Percentiles rank a stretch among this genome's conserved stretches.
Conservation (phyloP, 2,329 filamentous ascomycete genomes). For the Clathrospora elynae region DNA sequence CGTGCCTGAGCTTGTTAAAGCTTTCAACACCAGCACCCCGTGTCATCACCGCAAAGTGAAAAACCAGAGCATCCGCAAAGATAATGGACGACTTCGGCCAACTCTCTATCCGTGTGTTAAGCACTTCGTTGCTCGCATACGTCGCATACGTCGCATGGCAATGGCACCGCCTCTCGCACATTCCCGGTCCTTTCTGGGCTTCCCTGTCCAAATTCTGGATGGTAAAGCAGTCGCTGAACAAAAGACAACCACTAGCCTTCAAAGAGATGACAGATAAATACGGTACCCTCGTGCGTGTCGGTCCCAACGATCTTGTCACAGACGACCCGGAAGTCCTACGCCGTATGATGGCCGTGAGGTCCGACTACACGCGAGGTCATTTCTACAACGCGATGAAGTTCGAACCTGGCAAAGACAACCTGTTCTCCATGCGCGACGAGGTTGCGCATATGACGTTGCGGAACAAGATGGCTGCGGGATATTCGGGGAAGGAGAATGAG, state of each 20-base stretch:
- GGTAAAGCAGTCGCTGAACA: slow-evolving; percentile 19
- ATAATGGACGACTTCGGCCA: no score
- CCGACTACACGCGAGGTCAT: slow-evolving; percentile 41
- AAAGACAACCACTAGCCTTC: slow-evolving; percentile 18
- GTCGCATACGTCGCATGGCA: slow-evolving; percentile 11
- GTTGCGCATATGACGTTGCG: slow-evolving; percentile 48
- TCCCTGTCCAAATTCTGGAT: slow-evolving; percentile 27
- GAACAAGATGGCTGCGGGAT: slow-evolving; percentile 55
- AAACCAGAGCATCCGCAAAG: no score
- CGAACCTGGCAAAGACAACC: slow-evolving; percentile 56
- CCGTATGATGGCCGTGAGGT: slow-evolving; percentile 51
- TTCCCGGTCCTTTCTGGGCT: slow-evolving; percentile 29
- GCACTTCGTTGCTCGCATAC: no score
- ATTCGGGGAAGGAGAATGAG: slow-evolving; percentile 56
- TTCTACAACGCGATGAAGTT: slow-evolving; percentile 52
- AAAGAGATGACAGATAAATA: slow-evolving; percentile 23
- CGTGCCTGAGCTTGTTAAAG: no score
- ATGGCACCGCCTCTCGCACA: slow-evolving; percentile 30
- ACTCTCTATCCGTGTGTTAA: no score
- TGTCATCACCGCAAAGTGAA: no score
- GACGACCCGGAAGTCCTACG: slow-evolving; percentile 55
- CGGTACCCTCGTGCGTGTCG: slow-evolving; percentile 48
- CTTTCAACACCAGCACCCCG: no score
- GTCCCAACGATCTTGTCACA: slow-evolving; percentile 55
- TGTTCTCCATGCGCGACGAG: slow-evolving; percentile 57